These are phyloP conservation scores for Rhizoclosmatium globosum DNA, from an alignment of 192 early-diverging fungal species.

Conservation along the genomic window DNA sequence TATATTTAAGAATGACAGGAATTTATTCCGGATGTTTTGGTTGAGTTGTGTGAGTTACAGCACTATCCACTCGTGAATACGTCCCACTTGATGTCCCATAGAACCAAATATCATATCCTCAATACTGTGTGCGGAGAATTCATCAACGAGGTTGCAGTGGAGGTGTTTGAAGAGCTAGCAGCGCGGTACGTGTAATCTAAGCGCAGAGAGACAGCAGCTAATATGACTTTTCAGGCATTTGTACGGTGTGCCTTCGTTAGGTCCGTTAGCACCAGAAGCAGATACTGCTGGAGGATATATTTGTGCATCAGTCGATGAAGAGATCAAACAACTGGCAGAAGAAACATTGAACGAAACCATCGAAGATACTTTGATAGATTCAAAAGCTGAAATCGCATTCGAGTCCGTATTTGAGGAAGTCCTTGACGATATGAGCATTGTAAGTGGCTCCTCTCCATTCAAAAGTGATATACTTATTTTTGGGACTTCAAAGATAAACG, in stretches of 20 bases:
- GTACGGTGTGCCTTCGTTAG: not conserved
- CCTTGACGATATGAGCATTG: constrained; percentile 13
- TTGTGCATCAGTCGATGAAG: constrained; percentile 4
- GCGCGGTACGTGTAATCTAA: not conserved
- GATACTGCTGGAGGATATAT: constrained; percentile 20
- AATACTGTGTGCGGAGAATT: not conserved
- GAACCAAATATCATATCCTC: constrained; percentile 30
- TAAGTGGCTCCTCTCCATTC: not conserved
- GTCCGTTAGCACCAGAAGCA: not conserved
- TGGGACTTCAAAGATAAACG: constrained; percentile 2
- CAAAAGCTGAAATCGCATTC: constrained; percentile 15
- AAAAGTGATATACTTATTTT: not conserved
- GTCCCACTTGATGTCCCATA: not conserved
- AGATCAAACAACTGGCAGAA: constrained; percentile 4
- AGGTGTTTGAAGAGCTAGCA: constrained; percentile 7
- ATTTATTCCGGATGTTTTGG: constrained; percentile 27
- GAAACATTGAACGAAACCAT: constrained; percentile 25
- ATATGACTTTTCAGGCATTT: not conserved
- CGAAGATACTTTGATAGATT: not conserved
- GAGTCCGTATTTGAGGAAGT: constrained; percentile 19
- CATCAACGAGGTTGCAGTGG: constrained; percentile 1
- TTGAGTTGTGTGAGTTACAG: constrained; percentile 23
- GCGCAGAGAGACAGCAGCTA: not conserved
- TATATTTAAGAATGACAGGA: constrained; percentile 13
- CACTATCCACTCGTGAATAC: constrained; percentile 4